Percentiles rank a stretch among this genome's conserved stretches.
Evolutionary conservation across 2,329 filamentous ascomycete genomes (phyloP).

Genomic region (Dothideomycetes sp.): DNA sequence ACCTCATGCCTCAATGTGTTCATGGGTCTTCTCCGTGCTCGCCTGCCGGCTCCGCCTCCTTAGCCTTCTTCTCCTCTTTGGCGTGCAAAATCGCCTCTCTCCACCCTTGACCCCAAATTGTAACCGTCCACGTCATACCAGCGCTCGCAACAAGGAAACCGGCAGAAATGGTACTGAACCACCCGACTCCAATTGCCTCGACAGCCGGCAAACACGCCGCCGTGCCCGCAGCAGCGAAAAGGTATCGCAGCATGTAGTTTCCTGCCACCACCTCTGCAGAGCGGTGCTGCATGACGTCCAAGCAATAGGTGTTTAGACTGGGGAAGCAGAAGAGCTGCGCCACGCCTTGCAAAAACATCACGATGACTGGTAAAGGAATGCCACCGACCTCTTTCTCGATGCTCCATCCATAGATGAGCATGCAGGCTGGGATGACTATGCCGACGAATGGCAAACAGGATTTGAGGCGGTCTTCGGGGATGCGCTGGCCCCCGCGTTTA

Average conservation of each 20-base stretch:
- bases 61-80: conserved; percentile 10
- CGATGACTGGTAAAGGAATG: conserved; percentile 53
- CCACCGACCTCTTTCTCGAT: conserved; percentile 45
- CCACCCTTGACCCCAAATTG: conserved; percentile 33
- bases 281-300: conserved; percentile 66
- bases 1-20: too few species aligned
- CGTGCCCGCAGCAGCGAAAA: conserved; percentile 61
- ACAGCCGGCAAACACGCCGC: conserved; percentile 64
- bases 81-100: conserved; percentile 13
- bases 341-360: conserved; percentile 64
- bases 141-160: conserved; percentile 40
- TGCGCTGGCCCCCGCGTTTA: conserved; percentile 44
- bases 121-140: conserved; percentile 35
- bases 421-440: conserved; percentile 46
- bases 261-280: conserved; percentile 62
- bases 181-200: conserved; percentile 65
- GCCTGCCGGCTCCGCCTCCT: too few species aligned
- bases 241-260: conserved; percentile 68
- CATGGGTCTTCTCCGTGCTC: too few species aligned
- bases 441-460: conserved; percentile 47
- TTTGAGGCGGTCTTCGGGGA: conserved; percentile 59
- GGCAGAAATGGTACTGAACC: conserved; percentile 64
- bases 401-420: conserved; percentile 60
- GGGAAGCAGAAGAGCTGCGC: conserved; percentile 68
- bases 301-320: conserved; percentile 66